A percentile compares a stretch with the other conserved stretches of the same genome.
phyloP scores from a whole-genome alignment of 2,329 filamentous ascomycete genomes.

The Calonectria ilicicola region DNA sequence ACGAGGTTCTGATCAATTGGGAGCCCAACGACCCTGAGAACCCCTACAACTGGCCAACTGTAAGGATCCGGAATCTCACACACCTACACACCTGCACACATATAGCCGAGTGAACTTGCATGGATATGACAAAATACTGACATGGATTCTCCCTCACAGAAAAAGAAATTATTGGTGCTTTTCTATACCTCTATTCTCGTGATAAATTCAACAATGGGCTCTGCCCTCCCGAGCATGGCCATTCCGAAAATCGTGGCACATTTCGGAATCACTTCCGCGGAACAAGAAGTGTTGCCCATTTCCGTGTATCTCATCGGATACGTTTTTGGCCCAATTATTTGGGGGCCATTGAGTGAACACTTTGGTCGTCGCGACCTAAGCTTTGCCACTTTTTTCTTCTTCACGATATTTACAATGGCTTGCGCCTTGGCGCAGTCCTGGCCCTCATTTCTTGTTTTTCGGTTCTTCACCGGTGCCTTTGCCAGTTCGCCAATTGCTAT shows the following conservation, averaged over 20 bases:
- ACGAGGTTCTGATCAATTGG: slow-evolving; percentile 58
- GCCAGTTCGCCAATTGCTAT: slow-evolving; percentile 72
- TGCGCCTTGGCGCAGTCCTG: slow-evolving; percentile 67
- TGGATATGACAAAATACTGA: background rate
- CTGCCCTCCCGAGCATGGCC: slow-evolving; percentile 73
- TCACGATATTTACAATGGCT: slow-evolving; percentile 65
- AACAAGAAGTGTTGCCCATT: slow-evolving; percentile 66
- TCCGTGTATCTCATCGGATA: slow-evolving; percentile 75
- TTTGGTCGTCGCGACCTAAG: slow-evolving; percentile 66
- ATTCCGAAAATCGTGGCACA: slow-evolving; percentile 67
- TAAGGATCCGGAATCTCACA: slow-evolving; percentile 33
- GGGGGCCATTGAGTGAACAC: slow-evolving; percentile 75
- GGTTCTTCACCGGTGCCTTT: slow-evolving; percentile 65
- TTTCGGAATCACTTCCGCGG: slow-evolving; percentile 64
- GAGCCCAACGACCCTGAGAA: slow-evolving; percentile 62
- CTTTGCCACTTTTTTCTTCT: slow-evolving; percentile 59
- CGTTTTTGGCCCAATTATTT: slow-evolving; percentile 70
- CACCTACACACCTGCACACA: no score
- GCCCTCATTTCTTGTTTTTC: slow-evolving; percentile 65
- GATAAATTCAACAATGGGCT: slow-evolving; percentile 76
- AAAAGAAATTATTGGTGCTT: slow-evolving; percentile 66
- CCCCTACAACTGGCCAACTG: slow-evolving; percentile 63
- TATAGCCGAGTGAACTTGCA: no score
- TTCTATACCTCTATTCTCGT: slow-evolving; percentile 69
- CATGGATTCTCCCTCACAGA: slow-evolving; percentile 45